Base-by-base conservation (phyloP, 1,139 yeast genomes). In the Kodamaea sp. region DNA sequence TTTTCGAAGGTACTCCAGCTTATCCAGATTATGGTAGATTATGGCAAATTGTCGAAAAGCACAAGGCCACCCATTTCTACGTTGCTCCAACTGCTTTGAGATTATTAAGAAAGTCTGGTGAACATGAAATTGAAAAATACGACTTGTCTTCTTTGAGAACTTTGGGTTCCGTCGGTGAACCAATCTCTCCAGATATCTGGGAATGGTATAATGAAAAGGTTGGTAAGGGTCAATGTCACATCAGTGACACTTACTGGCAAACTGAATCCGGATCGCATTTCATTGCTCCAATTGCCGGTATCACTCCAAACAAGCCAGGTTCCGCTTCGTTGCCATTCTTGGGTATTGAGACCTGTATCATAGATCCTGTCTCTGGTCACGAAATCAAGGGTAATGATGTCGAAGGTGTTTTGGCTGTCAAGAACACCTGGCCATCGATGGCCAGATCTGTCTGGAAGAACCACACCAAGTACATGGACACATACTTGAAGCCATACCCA, bases 31-130 rank as follows among this genome's bases (percentile, higher is more conserved):
- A 80, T 59, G 95, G 96, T 52, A 81, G 98, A 69, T 90, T 89
- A 72, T 92, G 97, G 97, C 87, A 89, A 65, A 90, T 92, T 60
- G 84, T 92, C 47, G 90, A 87, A 63, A 85, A 87, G 65, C 86
- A 92, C 73, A 84, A 76, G 73, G 96, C 92, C 42, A 90, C 96
- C 36, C 97, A 90, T 64, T 92, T 92, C 75, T 92, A 92, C 65
- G 96, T 92, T 51, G 98, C 98, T 10, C 98, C 98, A 60, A 92
- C 98, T 42, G 97, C 97, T 25, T 75, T 92, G 61, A 85, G 98
- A 70, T 78, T 92, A 58, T 82, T 92, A 62, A 88, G 95, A 71
- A 88, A 92, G 67, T 88, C 95, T 41, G 98, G 98, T 55, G 94
- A 86, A 65, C 66, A 67, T 23, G 92, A 85, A 61, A 86, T 84